These are phyloP conservation scores for Aspergillus pseudoterreus DNA, from an alignment of 2,329 filamentous ascomycete species.

Conservation along the genomic window DNA sequence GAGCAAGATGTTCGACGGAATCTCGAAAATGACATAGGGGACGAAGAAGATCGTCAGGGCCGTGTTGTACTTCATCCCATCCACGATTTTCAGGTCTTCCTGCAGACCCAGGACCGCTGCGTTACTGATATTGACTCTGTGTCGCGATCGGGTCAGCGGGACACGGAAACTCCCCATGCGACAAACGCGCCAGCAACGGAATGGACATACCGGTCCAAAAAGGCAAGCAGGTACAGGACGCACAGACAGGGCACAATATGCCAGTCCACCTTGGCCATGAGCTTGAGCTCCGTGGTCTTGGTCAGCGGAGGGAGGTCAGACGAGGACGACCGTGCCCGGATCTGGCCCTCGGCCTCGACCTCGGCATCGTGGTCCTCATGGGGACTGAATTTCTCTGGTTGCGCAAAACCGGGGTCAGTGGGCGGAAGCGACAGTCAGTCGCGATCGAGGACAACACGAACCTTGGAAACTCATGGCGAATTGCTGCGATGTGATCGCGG, in stretches of 20 bases:
- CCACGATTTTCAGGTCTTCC: slow-evolving; percentile 57
- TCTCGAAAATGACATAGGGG: slow-evolving; percentile 64
- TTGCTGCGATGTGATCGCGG: background rate
- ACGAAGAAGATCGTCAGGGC: slow-evolving; percentile 79
- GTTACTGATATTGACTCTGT: slow-evolving; percentile 74
- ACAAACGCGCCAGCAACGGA: background rate
- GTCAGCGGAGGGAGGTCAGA: slow-evolving; percentile 29
- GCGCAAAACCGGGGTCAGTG: background rate
- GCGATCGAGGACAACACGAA: background rate
- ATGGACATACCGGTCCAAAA: slow-evolving; percentile 51
- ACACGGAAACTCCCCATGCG: background rate
- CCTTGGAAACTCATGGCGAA: slow-evolving; percentile 5
- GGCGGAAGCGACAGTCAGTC: background rate
- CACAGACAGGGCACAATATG: slow-evolving; percentile 69
- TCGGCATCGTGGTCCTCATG: slow-evolving; percentile 11
- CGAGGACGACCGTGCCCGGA: slow-evolving; percentile 10
- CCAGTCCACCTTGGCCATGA: slow-evolving; percentile 68
- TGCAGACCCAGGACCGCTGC: slow-evolving; percentile 65
- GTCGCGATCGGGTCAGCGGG: background rate
- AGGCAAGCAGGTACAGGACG: slow-evolving; percentile 67
- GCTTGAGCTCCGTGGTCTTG: slow-evolving; percentile 52
- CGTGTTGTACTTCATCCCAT: slow-evolving; percentile 64
- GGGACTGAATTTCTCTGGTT: slow-evolving; percentile 3
- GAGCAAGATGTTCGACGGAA: slow-evolving; percentile 69
- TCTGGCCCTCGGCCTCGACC: slow-evolving; percentile 15